Evolutionary conservation across 2,329 filamentous ascomycete genomes (phyloP), one percentile per base, ranked within the genome.

Genomic region (Metarhizium anisopliae): DNA sequence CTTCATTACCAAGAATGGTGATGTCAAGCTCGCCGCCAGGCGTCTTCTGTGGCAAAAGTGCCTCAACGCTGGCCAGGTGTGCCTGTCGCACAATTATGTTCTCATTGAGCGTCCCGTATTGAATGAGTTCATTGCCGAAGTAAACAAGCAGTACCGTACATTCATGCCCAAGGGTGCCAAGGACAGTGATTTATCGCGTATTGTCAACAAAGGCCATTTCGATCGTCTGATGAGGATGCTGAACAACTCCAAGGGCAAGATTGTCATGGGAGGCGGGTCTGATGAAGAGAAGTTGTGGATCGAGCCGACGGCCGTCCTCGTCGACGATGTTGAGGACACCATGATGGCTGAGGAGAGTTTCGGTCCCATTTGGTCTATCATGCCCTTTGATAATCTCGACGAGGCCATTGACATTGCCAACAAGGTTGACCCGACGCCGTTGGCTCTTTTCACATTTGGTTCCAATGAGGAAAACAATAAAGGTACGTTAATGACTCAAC

Each of bases 51-150:
- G 92, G 91, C 88, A 86, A 52, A 99, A 97, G 79, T 80, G 83
- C 4, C 69, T 90, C 59, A 94, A 94, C 68, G 87, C 89, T 4
- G 94, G 94, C 29, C 94, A 99, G 73, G 80, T 96, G 61, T 99
- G 94, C 70, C 82, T 96, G 60, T 90, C 86, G 30, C 91, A 96
- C 66, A 96, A 97, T 77, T 96, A 96, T 72, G 85, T 89, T 53
- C 79, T 96, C 53, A 83, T 95, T 32, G 90, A 97, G 68, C 84
- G 83, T 62, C 81, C 84, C 50, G 78, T 93, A 4, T 73, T 93
- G 32, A 77, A 84, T 14, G 75, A 80, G 32, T 90, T 97, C 63
- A 75, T 97, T 59, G 78, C 83, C 54, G 83, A 89, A 66, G 79
- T 97, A 65, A 87, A 89, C 67, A 79, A 77, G 49, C 82, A 84